Evolutionary conservation across 1,139 yeast genomes (phyloP).

Genomic region (Debaryomyces fabryi): DNA sequence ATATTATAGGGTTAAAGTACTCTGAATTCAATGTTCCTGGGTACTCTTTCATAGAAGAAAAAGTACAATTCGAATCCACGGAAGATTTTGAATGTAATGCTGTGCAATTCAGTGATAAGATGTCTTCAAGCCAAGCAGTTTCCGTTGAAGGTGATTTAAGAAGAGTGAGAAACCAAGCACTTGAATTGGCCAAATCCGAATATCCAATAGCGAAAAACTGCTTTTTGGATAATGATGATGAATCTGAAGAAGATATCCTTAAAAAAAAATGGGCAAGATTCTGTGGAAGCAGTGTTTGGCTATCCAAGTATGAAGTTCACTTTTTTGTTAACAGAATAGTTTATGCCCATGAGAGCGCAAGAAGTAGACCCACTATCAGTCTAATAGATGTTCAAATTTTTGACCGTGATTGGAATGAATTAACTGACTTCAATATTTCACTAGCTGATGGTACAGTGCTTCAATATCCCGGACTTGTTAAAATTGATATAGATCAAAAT

Average conservation of each 20-base stretch:
- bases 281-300: conserved; percentile 22
- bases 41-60: conserved; percentile 14
- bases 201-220: conserved; percentile 13
- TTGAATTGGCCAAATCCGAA: conserved; percentile 9
- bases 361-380: conserved; percentile 19
- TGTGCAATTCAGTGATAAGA: conserved; percentile 4
- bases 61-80: neutral
- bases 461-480: conserved; percentile 13
- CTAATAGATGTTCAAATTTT: conserved; percentile 19
- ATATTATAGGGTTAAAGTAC: neutral
- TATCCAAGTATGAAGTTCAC: conserved; percentile 19
- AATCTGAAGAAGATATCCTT: conserved; percentile 14
- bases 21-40: conserved; percentile 12
- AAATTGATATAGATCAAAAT: conserved; percentile 14
- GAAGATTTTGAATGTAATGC: conserved; percentile 8
- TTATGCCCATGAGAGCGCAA: conserved; percentile 11
- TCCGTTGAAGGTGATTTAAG: conserved; percentile 9
- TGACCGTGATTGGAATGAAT: conserved; percentile 20
- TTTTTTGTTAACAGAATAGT: conserved; percentile 20
- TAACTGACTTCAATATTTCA: conserved; percentile 12
- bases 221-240: conserved; percentile 12
- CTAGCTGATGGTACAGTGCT: conserved; percentile 7
- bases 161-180: conserved; percentile 12
- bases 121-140: conserved; percentile 7
- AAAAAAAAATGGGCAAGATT: conserved; percentile 18